Evolutionary conservation across 2,329 filamentous ascomycete genomes (phyloP).

Genomic region (Stenocarpella maydis): DNA sequence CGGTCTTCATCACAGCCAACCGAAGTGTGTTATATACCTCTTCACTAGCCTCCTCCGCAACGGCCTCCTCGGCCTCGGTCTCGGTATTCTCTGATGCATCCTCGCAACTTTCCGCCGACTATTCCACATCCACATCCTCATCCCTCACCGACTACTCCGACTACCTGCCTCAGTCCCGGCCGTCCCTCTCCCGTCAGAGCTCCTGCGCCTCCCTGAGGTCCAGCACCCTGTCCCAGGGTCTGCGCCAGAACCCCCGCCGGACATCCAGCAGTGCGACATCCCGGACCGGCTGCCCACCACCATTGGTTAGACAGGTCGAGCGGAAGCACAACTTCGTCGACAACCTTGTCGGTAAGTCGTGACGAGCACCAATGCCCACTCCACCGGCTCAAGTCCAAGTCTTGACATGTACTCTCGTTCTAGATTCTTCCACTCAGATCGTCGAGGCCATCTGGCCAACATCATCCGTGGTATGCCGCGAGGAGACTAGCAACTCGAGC

Average conservation of each 20-base stretch:
- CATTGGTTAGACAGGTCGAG: slow-evolving; percentile 85
- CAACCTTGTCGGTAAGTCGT: slow-evolving; percentile 90
- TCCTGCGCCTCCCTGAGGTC: slow-evolving; percentile 46
- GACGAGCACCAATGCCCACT: slow-evolving; percentile 33
- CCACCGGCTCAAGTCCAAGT: slow-evolving; percentile 34
- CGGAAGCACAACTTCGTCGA: slow-evolving; percentile 96
- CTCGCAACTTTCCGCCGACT: slow-evolving; percentile 71
- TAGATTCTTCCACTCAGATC: slow-evolving; percentile 97
- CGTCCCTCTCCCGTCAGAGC: slow-evolving; percentile 44
- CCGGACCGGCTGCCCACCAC: slow-evolving; percentile 71
- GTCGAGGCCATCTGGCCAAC: slow-evolving; percentile 97
- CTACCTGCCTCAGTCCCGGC: slow-evolving; percentile 49
- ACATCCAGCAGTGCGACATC: slow-evolving; percentile 62
- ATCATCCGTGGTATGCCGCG: slow-evolving; percentile 80
- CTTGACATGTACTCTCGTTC: slow-evolving; percentile 40
- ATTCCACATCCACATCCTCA: slow-evolving; percentile 71
- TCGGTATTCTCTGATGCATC: slow-evolving; percentile 81
- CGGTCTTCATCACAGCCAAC: slow-evolving; percentile 58
- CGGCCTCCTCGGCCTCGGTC: slow-evolving; percentile 74
- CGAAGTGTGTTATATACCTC: slow-evolving; percentile 71
- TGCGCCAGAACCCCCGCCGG: slow-evolving; percentile 71
- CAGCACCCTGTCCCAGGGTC: slow-evolving; percentile 61
- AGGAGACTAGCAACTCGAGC: slow-evolving; percentile 75
- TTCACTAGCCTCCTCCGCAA: slow-evolving; percentile 77
- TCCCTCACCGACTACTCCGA: slow-evolving; percentile 60